Percentiles rank a stretch among this genome's conserved stretches.
Evolutionary conservation across 768 basidiomycete species (phyloP).

Genomic region (Roridomyces roridus): DNA sequence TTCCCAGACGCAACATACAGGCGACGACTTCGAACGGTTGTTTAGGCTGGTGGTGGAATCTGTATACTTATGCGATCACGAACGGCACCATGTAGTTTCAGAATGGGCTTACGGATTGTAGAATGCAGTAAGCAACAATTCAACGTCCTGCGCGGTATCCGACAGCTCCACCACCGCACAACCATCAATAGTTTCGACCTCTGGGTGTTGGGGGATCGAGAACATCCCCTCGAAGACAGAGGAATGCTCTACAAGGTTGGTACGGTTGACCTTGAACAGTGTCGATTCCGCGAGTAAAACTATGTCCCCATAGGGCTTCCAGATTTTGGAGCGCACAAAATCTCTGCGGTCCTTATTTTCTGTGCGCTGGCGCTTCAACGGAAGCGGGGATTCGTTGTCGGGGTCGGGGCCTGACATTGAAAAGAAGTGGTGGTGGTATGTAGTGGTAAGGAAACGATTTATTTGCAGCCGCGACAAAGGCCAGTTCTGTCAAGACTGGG

Average conservation of each 20-base stretch:
- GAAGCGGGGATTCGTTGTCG: no score
- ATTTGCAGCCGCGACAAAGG: no score
- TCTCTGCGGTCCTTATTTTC: no score
- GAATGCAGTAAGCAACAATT: constrained; percentile 4
- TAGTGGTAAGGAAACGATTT: no score
- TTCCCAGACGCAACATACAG: constrained; percentile 4
- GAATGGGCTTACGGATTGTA: constrained; percentile 2
- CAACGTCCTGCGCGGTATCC: background rate
- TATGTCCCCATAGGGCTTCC: constrained; percentile 7
- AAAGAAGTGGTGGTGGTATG: no score
- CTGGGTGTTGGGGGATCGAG: constrained; percentile 48
- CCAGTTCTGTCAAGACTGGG: no score
- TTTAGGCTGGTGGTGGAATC: constrained; percentile 3
- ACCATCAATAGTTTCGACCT: constrained; percentile 4
- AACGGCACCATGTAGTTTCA: background rate
- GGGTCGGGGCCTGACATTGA: no score
- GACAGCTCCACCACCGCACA: constrained; percentile 3
- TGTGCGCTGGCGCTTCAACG: no score
- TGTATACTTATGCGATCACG: background rate
- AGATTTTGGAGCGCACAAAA: constrained; percentile 12
- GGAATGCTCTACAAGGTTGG: constrained; percentile 20
- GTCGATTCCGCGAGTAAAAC: constrained; percentile 5
- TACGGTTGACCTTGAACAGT: constrained; percentile 1
- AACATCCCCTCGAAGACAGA: constrained; percentile 56
- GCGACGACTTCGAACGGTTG: constrained; percentile 4